phyloP scores from a whole-genome alignment of 2,329 filamentous ascomycete species.

The Eutypella sp. region DNA sequence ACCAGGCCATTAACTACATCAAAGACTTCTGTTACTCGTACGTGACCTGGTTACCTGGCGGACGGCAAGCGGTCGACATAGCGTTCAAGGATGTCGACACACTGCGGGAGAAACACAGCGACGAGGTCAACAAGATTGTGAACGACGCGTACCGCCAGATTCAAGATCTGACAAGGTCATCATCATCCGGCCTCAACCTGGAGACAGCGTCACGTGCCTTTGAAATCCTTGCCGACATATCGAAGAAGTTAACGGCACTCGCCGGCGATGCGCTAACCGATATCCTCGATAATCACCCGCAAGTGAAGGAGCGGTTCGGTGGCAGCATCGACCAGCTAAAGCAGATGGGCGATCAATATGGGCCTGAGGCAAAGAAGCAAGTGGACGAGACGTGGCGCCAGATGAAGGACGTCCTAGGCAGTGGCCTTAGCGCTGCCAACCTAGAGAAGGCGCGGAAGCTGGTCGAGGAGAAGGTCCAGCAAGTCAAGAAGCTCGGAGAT shows the following conservation, averaged over 20 bases:
- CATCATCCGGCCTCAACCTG: constrained; percentile 55
- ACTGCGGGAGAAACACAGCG: constrained; percentile 60
- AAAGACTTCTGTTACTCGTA: constrained; percentile 64
- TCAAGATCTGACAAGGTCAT: constrained; percentile 54
- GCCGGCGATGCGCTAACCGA: constrained; percentile 59
- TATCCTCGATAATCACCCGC: constrained; percentile 68
- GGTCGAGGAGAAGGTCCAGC: constrained; percentile 64
- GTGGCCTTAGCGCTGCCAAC: constrained; percentile 51
- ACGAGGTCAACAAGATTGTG: constrained; percentile 66
- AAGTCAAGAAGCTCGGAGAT: constrained; percentile 63
- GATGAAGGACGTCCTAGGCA: constrained; percentile 57
- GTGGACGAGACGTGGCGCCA: constrained; percentile 67
- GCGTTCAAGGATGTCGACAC: constrained; percentile 68
- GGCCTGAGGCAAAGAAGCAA: constrained; percentile 72
- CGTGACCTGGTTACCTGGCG: constrained; percentile 67
- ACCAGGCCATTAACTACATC: constrained; percentile 62
- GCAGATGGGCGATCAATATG: constrained; percentile 63
- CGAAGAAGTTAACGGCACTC: constrained; percentile 55
- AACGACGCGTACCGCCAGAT: constrained; percentile 63
- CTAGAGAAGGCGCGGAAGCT: constrained; percentile 55
- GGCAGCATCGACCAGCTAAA: constrained; percentile 64
- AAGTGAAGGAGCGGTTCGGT: constrained; percentile 67
- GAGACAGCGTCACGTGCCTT: constrained; percentile 58
- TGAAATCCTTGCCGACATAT: constrained; percentile 57
- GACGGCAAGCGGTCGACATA: constrained; percentile 60